Evolutionary conservation across 225 moss, liverwort and hornwort species (phyloP).

Genomic region (Sphagnum contortum): DNA sequence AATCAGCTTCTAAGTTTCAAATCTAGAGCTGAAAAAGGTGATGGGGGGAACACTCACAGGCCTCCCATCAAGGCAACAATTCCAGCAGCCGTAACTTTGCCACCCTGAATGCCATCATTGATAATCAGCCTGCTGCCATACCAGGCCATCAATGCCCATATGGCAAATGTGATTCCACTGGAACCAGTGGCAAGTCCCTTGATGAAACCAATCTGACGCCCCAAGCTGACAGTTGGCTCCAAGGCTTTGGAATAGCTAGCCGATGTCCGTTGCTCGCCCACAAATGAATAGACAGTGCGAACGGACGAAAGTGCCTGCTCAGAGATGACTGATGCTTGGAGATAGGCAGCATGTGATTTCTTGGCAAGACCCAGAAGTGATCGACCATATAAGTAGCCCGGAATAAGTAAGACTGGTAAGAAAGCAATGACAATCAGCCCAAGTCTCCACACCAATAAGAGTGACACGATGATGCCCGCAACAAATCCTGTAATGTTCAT

Average conservation of each 20-base stretch:
- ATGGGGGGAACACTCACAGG: slow-evolving; percentile 31
- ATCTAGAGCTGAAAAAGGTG: too few relatives aligned
- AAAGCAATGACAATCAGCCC: slow-evolving; percentile 51
- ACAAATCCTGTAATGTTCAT: slow-evolving; percentile 46
- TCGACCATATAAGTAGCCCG: slow-evolving; percentile 63
- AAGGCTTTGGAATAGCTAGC: slow-evolving; percentile 38
- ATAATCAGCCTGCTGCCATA: slow-evolving; percentile 66
- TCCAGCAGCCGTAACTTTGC: slow-evolving; percentile 53
- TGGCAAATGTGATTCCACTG: slow-evolving; percentile 53
- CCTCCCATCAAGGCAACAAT: slow-evolving; percentile 67
- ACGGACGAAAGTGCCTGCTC: slow-evolving; percentile 72
- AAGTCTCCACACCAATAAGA: slow-evolving; percentile 60
- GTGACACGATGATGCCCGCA: slow-evolving; percentile 46
- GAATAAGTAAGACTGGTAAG: slow-evolving; percentile 62
- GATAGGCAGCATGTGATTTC: slow-evolving; percentile 32
- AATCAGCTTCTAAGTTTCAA: too few relatives aligned
- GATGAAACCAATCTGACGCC: slow-evolving; percentile 57
- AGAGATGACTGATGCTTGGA: slow-evolving; percentile 40
- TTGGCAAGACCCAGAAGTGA: slow-evolving; percentile 50
- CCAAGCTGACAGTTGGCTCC: slow-evolving; percentile 43
- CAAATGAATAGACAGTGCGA: slow-evolving; percentile 78
- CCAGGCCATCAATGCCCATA: slow-evolving; percentile 79
- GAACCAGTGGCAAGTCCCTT: slow-evolving; percentile 70
- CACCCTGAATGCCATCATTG: slow-evolving; percentile 30
- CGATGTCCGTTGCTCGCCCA: slow-evolving; percentile 51